Evolutionary conservation across 2,329 filamentous ascomycete species (phyloP), one percentile per base, ranked within the genome.

Genomic region (Pseudovirgaria hyperparasitica): DNA sequence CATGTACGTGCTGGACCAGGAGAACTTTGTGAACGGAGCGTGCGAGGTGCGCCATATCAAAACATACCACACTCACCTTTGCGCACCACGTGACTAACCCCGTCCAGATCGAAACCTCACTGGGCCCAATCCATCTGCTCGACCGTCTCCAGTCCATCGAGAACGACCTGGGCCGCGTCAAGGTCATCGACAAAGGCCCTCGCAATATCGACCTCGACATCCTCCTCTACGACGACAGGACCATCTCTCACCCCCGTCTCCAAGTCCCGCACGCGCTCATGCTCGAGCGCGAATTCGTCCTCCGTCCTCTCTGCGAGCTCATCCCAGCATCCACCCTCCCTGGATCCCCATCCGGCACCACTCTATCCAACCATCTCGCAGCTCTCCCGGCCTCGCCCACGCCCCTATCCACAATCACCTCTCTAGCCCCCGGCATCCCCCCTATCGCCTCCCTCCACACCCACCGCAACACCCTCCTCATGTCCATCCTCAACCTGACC

Each of bases 131-230:
- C 22, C 67, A 73, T 22, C 67, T 98, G 11, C 61, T 98, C 15
- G 76, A 92, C 46, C 61, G 72, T 32, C 68, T 98, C 1, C 87
- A 98, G 48, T 67, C 68, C 17, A 87, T 98, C 40, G 90, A 98
- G 50, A 73, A 70, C 25, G 60, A 62, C 0, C 70, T 94, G 46
- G 86, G 86, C 1, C 70, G 90, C 30, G 70, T 73, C 35, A 94
- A 94, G 53, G 43, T 82, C 22, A 72, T 96, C 22, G 84, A 94
- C 44, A 98, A 98, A 50, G 90, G 90, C 0, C 90, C 90, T 2
- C 71, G 90, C 16, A 92, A 85, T 46, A 93, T 98, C 35, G 90
- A 98, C 46, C 63, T 98, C 9, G 90, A 98, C 46, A 85, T 98
- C 24, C 60, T 96, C 11, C 37, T 94, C 2, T 94, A 92, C 46